A percentile compares a stretch with the other conserved stretches of the same genome.
Conservation (phyloP, 805 yeast species). For the Candida saitoana region DNA sequence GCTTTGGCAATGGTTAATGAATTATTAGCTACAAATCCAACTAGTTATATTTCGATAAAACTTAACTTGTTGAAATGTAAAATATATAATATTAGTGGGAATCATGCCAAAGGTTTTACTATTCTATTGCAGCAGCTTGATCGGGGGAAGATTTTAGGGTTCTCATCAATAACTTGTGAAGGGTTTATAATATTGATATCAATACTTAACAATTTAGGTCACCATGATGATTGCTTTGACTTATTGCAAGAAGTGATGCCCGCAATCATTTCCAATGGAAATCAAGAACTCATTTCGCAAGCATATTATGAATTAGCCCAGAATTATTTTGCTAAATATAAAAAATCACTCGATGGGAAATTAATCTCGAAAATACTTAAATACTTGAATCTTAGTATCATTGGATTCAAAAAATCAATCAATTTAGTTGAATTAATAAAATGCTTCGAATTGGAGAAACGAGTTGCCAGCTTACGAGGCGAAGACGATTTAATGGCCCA, state of each 20-base stretch:
- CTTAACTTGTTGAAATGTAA: slow-evolving; percentile 46
- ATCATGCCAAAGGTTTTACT: slow-evolving; percentile 49
- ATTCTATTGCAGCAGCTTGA: slow-evolving; percentile 47
- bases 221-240: slow-evolving; percentile 39
- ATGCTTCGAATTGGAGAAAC: slow-evolving; percentile 37
- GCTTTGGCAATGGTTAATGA: slow-evolving; percentile 24
- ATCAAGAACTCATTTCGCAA: slow-evolving; percentile 33
- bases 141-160: slow-evolving; percentile 44
- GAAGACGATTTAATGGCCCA: slow-evolving; percentile 30
- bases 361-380: slow-evolving; percentile 30
- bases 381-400: slow-evolving; percentile 39
- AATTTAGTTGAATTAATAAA: slow-evolving; percentile 35
- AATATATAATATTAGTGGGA: slow-evolving; percentile 38
- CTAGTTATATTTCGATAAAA: slow-evolving; percentile 43
- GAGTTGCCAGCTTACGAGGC: slow-evolving; percentile 28
- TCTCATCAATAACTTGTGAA: slow-evolving; percentile 42
- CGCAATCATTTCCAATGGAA: slow-evolving; percentile 36
- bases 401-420: slow-evolving; percentile 38
- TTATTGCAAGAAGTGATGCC: slow-evolving; percentile 45
- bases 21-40: slow-evolving; percentile 18
- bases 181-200: slow-evolving; percentile 45
- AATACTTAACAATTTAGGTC: slow-evolving; percentile 39
- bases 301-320: slow-evolving; percentile 30
- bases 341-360: slow-evolving; percentile 8
- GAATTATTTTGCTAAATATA: slow-evolving; percentile 4